phyloP scores from a whole-genome alignment of 2,329 filamentous ascomycete species.

The Amylocarpus encephaloides region DNA sequence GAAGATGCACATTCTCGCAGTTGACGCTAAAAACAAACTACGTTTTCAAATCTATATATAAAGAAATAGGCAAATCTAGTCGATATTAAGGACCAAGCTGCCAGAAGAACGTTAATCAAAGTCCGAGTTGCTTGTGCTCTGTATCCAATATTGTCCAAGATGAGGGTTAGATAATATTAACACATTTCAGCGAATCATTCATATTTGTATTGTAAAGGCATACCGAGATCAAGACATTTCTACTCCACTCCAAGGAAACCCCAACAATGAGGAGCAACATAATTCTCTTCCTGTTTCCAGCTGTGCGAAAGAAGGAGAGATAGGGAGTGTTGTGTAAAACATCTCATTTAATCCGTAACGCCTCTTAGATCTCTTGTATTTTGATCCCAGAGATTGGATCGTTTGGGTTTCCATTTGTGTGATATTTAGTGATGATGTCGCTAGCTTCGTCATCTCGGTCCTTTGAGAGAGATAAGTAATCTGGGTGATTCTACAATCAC shows the following conservation, averaged over 20 bases:
- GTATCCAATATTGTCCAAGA: slow-evolving; percentile 25
- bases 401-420: slow-evolving; percentile 41
- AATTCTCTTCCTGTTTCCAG: slow-evolving; percentile 11
- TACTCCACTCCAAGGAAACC: slow-evolving; percentile 9
- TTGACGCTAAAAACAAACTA: slow-evolving; percentile 14
- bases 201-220: neutral
- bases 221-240: slow-evolving; percentile 19
- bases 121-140: slow-evolving; percentile 17
- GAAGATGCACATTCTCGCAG: slow-evolving; percentile 21
- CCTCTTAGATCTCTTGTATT: slow-evolving; percentile 43
- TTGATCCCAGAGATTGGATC: slow-evolving; percentile 42
- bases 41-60: slow-evolving; percentile 24
- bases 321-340: slow-evolving; percentile 33
- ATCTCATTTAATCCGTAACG: slow-evolving; percentile 38
- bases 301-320: slow-evolving; percentile 29
- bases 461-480: slow-evolving; percentile 40
- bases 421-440: slow-evolving; percentile 45
- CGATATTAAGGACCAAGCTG: slow-evolving; percentile 34
- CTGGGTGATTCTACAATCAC: slow-evolving; percentile 31
- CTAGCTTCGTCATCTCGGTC: slow-evolving; percentile 46
- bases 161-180: slow-evolving; percentile 33
- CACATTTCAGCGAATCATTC: neutral
- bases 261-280: slow-evolving; percentile 7
- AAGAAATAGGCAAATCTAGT: slow-evolving; percentile 22
- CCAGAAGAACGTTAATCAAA: slow-evolving; percentile 28